Percentiles rank a stretch among this genome's conserved stretches.
These are phyloP conservation scores for Rosa persica DNA, from an alignment of 306 rosid genomes.

Conservation along the genomic window DNA sequence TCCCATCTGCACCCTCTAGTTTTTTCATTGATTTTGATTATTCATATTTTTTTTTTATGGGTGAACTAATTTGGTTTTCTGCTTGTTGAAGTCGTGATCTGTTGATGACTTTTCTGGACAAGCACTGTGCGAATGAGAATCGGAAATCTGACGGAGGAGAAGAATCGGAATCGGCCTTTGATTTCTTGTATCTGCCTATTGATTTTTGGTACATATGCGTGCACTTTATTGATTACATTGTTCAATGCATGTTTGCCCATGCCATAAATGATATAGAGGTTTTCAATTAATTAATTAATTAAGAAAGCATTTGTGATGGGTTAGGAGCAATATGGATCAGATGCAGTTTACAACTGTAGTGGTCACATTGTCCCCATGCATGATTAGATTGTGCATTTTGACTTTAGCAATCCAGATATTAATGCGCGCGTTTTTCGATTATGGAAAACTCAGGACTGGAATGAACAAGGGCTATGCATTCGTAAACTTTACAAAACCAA, in stretches of 20 bases:
- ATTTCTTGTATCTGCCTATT: slow-evolving; percentile 59
- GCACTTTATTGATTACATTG: neutral
- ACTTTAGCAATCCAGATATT: neutral
- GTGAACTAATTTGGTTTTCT: neutral
- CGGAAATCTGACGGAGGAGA: neutral
- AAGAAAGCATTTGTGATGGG: neutral
- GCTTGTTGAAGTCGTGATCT: slow-evolving; percentile 31
- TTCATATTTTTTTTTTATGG: no score
- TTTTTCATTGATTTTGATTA: neutral
- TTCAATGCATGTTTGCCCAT: neutral
- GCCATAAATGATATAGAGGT: neutral
- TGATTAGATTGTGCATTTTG: neutral
- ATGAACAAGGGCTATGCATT: slow-evolving; percentile 69
- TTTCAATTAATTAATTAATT: neutral
- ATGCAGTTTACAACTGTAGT: neutral
- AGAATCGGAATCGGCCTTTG: slow-evolving; percentile 34
- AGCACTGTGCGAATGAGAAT: slow-evolving; percentile 41
- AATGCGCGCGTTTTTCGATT: neutral
- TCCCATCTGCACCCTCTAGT: no score
- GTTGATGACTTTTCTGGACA: slow-evolving; percentile 46
- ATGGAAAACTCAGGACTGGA: slow-evolving; percentile 33
- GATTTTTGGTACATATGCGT: slow-evolving; percentile 37
- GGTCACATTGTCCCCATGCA: neutral
- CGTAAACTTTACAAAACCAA: slow-evolving; percentile 54
- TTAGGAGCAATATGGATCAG: neutral